These are phyloP conservation scores for Phoma sp. DNA, from an alignment of 2,329 filamentous ascomycete species.

Conservation along the genomic window DNA sequence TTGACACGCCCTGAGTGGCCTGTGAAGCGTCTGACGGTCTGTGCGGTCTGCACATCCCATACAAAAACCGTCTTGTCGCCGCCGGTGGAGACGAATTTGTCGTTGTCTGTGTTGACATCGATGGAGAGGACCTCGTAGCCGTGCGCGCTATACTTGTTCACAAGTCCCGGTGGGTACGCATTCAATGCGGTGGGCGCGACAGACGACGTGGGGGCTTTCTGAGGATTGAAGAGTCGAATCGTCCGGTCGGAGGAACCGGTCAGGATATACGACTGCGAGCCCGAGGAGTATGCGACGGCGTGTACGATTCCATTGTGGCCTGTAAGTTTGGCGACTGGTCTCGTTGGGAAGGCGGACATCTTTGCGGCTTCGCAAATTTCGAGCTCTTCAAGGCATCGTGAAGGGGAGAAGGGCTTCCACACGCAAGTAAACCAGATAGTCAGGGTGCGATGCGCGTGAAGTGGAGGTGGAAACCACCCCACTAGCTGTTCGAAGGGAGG, in stretches of 20 bases:
- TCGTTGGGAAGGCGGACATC: conserved; percentile 52
- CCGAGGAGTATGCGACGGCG: conserved; percentile 59
- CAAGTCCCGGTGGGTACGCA: conserved; percentile 59
- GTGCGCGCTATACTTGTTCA: conserved; percentile 89
- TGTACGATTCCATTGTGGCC: conserved; percentile 58
- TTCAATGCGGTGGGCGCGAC: conserved; percentile 41
- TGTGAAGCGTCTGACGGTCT: conserved; percentile 76
- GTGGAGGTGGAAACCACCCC: conserved; percentile 3
- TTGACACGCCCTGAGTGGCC: conserved; percentile 80
- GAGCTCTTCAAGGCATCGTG: conserved; percentile 31
- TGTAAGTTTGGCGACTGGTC: conserved; percentile 49
- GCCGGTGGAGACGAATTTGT: conserved; percentile 83
- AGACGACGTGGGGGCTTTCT: conserved; percentile 54
- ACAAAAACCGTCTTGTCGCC: conserved; percentile 91
- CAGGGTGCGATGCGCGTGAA: conserved; percentile 9
- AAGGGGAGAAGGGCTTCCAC: not conserved
- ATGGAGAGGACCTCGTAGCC: conserved; percentile 91
- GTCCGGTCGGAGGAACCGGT: conserved; percentile 85
- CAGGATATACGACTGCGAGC: conserved; percentile 67
- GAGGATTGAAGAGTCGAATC: conserved; percentile 85
- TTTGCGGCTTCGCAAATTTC: conserved; percentile 9
- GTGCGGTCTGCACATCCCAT: conserved; percentile 88
- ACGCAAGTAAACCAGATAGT: not conserved
- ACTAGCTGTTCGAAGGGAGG: conserved; percentile 10
- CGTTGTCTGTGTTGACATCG: conserved; percentile 75